Evolutionary conservation across 441 rosid genomes (phyloP).

Genomic region (Euphorbia schlechtendalii): DNA sequence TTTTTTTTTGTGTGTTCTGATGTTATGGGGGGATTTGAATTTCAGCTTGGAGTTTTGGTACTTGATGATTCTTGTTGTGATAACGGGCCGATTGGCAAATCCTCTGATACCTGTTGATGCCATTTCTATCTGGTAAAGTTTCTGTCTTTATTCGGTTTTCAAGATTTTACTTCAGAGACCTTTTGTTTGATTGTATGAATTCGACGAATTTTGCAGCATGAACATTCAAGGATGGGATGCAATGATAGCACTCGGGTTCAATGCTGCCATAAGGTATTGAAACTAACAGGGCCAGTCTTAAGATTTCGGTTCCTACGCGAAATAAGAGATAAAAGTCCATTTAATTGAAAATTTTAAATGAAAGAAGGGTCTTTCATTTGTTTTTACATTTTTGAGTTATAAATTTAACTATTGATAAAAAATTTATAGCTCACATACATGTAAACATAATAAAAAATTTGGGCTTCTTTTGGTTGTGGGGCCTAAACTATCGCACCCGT

Average conservation of each 20-base stretch:
- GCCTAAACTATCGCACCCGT: too few relatives aligned
- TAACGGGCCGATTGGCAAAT: conserved; percentile 61
- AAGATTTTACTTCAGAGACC: not conserved
- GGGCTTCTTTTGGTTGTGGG: too few relatives aligned
- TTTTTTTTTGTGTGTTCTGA: too few relatives aligned
- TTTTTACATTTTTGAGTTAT: too few relatives aligned
- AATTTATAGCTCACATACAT: too few relatives aligned
- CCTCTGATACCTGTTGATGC: conserved; percentile 81
- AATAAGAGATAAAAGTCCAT: too few relatives aligned
- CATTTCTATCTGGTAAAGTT: conserved; percentile 66
- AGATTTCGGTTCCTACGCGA: too few relatives aligned
- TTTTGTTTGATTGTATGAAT: not conserved
- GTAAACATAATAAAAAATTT: too few relatives aligned
- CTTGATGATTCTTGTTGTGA: conserved; percentile 59
- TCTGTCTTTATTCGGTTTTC: not conserved
- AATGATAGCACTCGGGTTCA: conserved; percentile 88
- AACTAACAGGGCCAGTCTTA: not conserved
- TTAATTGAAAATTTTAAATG: too few relatives aligned
- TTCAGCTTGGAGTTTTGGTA: conserved; percentile 95
- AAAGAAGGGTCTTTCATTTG: too few relatives aligned
- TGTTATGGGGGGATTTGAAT: too few relatives aligned
- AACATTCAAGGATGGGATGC: conserved; percentile 80
- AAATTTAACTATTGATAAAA: too few relatives aligned
- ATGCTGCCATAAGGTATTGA: conserved; percentile 78
- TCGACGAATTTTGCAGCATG: conserved; percentile 47